These are phyloP conservation scores for Chaetomiaceae sp. DNA, from an alignment of 2,329 filamentous ascomycete genomes.

Conservation along the genomic window DNA sequence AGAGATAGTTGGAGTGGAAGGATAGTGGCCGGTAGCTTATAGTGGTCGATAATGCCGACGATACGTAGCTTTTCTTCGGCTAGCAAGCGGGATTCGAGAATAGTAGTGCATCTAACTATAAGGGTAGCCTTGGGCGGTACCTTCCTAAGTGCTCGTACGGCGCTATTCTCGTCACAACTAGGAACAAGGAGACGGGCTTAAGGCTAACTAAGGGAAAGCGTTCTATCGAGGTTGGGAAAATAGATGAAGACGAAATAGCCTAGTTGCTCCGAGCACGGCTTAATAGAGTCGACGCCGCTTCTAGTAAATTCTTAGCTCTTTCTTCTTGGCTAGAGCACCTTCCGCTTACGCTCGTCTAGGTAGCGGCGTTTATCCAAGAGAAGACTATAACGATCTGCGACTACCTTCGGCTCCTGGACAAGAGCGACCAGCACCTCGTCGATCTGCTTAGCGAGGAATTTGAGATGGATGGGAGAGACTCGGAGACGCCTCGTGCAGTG, in stretches of 20 bases:
- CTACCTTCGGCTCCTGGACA: slow-evolving; percentile 30
- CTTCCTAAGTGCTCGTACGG: neutral
- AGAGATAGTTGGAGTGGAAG: slow-evolving; percentile 28
- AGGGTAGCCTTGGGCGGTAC: neutral
- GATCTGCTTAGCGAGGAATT: too few relatives aligned
- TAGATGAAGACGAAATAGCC: too few relatives aligned
- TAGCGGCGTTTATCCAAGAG: slow-evolving; percentile 33
- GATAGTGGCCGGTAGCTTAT: slow-evolving; percentile 16
- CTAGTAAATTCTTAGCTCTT: too few relatives aligned
- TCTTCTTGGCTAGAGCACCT: slow-evolving; percentile 17
- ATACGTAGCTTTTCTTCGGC: neutral
- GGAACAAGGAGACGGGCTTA: too few relatives aligned
- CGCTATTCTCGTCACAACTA: too few relatives aligned
- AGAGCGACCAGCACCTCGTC: slow-evolving; percentile 22
- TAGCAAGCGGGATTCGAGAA: neutral
- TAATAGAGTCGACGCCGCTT: too few relatives aligned
- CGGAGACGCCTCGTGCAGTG: slow-evolving; percentile 26
- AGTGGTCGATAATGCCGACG: slow-evolving; percentile 22
- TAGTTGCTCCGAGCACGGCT: too few relatives aligned
- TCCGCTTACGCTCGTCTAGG: slow-evolving; percentile 35
- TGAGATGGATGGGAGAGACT: slow-evolving; percentile 31
- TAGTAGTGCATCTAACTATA: neutral
- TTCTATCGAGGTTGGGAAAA: too few relatives aligned
- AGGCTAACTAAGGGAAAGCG: too few relatives aligned
- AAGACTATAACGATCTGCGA: slow-evolving; percentile 24